Conservation (phyloP, 192 early-diverging fungal genomes). For the Entophlyctis luteolus region DNA sequence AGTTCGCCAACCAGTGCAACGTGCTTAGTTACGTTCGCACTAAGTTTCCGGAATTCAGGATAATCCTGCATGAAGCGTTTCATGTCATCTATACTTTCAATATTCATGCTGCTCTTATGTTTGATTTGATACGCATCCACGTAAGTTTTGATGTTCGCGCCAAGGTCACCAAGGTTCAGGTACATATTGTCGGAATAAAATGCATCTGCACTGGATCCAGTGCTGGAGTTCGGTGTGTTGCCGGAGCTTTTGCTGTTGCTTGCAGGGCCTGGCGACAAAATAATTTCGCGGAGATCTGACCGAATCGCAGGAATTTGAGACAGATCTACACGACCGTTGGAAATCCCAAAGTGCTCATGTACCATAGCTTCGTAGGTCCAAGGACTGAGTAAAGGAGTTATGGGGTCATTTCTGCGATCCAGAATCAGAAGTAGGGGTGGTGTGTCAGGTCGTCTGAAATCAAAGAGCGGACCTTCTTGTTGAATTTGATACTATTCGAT, state of each 20-base stretch:
- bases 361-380: slow-evolving; percentile 99
- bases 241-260: too few species aligned
- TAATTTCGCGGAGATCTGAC: slow-evolving; percentile 82
- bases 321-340: slow-evolving; percentile 88
- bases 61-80: slow-evolving; percentile 98
- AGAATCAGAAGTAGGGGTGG: slow-evolving; percentile 85
- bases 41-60: slow-evolving; percentile 93
- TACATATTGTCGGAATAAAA: slow-evolving; percentile 90
- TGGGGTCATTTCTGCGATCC: slow-evolving; percentile 92
- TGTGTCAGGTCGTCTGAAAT: slow-evolving; percentile 73
- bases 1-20: slow-evolving; percentile 97
- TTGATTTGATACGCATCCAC: slow-evolving; percentile 92
- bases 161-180: slow-evolving; percentile 91
- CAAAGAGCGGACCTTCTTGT: slow-evolving; percentile 68
- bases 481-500: slow-evolving; percentile 67
- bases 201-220: slow-evolving; percentile 68
- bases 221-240: too few species aligned
- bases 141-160: slow-evolving; percentile 87
- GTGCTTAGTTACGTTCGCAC: slow-evolving; percentile 96
- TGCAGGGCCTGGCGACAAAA: too few species aligned
- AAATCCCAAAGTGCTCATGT: slow-evolving; percentile 90
- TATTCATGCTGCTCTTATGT: slow-evolving; percentile 83
- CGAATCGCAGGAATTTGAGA: slow-evolving; percentile 75
- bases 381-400: slow-evolving; percentile 88
- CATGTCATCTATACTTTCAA: slow-evolving; percentile 97